Evolutionary conservation across 1,284 basidiomycete genomes (phyloP).

Genomic region (Ustilago curta): DNA sequence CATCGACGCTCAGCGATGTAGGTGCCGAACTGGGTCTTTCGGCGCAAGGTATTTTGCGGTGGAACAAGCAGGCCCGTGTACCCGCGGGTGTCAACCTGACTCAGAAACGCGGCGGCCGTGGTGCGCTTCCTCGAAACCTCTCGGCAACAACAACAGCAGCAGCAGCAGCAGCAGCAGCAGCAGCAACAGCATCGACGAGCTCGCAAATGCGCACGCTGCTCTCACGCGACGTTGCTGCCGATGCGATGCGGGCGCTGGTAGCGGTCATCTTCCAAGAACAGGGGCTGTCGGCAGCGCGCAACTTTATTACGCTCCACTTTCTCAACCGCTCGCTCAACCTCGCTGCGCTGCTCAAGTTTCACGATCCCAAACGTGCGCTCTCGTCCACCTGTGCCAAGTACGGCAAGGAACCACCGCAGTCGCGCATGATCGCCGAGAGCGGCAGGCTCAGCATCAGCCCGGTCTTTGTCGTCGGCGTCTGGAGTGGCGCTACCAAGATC

Average conservation of each 20-base stretch:
- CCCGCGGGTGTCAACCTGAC: conserved; percentile 9
- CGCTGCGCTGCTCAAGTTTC: conserved; percentile 85
- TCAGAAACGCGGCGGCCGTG: conserved; percentile 31
- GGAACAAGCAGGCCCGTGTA: conserved; percentile 71
- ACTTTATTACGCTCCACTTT: conserved; percentile 54
- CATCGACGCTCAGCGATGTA: conserved; percentile 82
- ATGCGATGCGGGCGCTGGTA: conserved; percentile 72
- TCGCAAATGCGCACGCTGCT: conserved; percentile 41
- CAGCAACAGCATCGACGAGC: not conserved
- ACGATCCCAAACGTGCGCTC: conserved; percentile 69
- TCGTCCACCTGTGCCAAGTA: conserved; percentile 67
- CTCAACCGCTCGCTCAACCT: conserved; percentile 72
- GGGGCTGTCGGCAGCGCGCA: conserved; percentile 43
- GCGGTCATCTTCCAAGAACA: conserved; percentile 73
- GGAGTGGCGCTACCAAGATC: conserved; percentile 83
- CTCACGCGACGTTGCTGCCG: conserved; percentile 64
- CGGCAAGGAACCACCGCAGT: conserved; percentile 54
- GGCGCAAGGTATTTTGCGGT: conserved; percentile 67
- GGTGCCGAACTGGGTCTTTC: conserved; percentile 74
- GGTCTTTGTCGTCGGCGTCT: conserved; percentile 92
- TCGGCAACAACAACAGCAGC: not conserved
- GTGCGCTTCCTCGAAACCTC: conserved; percentile 1
- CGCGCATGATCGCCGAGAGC: conserved; percentile 87
- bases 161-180: too few species aligned
- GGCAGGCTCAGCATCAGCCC: conserved; percentile 89